Base-by-base conservation (phyloP, 75 land plant species). In the Sequoia sempervirens region DNA sequence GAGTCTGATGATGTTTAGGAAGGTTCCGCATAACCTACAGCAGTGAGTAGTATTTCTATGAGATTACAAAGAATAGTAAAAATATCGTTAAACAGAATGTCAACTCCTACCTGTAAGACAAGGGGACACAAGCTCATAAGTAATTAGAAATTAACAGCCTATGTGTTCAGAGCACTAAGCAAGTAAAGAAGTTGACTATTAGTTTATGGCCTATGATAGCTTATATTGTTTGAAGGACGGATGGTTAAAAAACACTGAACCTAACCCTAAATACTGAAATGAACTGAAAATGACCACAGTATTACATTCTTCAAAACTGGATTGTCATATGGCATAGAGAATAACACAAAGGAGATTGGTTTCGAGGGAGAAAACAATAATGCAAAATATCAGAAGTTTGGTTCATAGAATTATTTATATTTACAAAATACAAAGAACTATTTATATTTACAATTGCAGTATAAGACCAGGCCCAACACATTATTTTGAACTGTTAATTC, bases 1-100 rank as follows among this genome's bases (percentile, higher is more conserved):
- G 86, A 11, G 96, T 94, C 69, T 94, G 96, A 83, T 94, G 95
- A 74, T 87, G 89, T 85, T 88, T 84, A 43, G 95, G 95, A 75
- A 94, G 92, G 52, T 83, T 87, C 38, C 81, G 72, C 95, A 94
- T 94, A 8, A 92, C 89, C 93, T 92, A 56, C 78, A 88, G 83
- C 54, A 43, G 18, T 32, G 79, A 86, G 18, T 61, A 36, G 14
- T 54, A 83, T 56, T 38, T 54, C 74, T 34, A 81, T 50, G 82
- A 50, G 69, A 20, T 74, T 40, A 78, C n/a, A 41, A 81, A 83
- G 13, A 84, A 84, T 20, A 32, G 40, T 23, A 84, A 80, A n/a
- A 80, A 79, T 70, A 23, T 73, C 5, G 28, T 69, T 41, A 13
- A 37, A 30, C 82, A 14, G 18, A 18, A n/a, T 32, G 10, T n/a